phyloP scores from a whole-genome alignment of 495 filamentous ascomycete genomes.

The Hyaloscypha bicolor region DNA sequence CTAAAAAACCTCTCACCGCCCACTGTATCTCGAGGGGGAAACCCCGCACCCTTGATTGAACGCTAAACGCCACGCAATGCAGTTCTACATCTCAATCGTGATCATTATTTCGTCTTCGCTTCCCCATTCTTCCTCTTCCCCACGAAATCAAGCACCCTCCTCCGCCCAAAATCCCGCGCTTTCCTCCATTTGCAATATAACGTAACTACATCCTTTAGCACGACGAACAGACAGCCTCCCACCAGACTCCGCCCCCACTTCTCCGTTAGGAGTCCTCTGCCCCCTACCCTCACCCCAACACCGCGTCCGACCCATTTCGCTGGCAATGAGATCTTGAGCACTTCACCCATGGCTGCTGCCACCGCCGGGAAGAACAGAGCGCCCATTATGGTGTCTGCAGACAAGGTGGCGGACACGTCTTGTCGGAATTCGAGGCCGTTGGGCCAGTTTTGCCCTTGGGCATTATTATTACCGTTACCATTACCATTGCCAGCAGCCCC shows the following conservation, averaged over 20 bases:
- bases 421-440: conserved; percentile 25
- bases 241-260: conserved; percentile 70
- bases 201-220: conserved; percentile 67
- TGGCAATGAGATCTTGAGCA: conserved; percentile 58
- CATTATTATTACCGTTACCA: conserved; percentile 25
- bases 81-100: too few species aligned
- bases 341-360: conserved; percentile 34
- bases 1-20: too few species aligned
- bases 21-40: too few species aligned
- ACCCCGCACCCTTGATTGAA: too few species aligned
- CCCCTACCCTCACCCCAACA: conserved; percentile 19
- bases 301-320: conserved; percentile 50
- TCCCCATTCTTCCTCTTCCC: not conserved
- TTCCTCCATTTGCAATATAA: conserved; percentile 71
- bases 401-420: conserved; percentile 45
- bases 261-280: conserved; percentile 60
- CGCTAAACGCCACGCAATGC: too few species aligned
- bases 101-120: not conserved
- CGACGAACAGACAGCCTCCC: conserved; percentile 71
- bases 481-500: not conserved
- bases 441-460: not conserved
- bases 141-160: conserved; percentile 66
- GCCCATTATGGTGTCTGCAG: conserved; percentile 45
- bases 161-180: conserved; percentile 63
- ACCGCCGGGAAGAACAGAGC: conserved; percentile 48